These are phyloP conservation scores for Stephania japonica DNA, from an alignment of 164 flowering plant genomes.

Conservation along the genomic window DNA sequence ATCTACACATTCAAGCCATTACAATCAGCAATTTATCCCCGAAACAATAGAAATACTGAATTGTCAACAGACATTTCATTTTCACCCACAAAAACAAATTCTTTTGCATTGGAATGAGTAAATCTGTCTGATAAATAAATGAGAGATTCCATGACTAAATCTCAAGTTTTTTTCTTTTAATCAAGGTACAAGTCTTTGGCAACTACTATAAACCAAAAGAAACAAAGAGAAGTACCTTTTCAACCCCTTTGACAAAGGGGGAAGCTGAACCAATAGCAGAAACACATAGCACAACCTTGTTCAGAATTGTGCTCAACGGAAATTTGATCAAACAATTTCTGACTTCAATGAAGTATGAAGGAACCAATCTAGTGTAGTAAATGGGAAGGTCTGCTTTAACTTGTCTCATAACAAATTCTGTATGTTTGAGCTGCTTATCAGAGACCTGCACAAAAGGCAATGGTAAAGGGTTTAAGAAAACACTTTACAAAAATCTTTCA, in stretches of 20 bases:
- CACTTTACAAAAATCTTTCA: too few relatives aligned
- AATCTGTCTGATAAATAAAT: too few relatives aligned
- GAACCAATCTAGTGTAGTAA: slow-evolving; percentile 56
- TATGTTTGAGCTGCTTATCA: slow-evolving; percentile 32
- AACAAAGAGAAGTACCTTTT: slow-evolving; percentile 39
- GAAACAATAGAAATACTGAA: too few relatives aligned
- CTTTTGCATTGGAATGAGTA: too few relatives aligned
- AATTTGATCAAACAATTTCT: slow-evolving; percentile 28
- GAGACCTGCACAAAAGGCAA: slow-evolving; percentile 36
- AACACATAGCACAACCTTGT: slow-evolving; percentile 48
- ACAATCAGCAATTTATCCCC: too few relatives aligned
- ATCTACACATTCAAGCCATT: too few relatives aligned
- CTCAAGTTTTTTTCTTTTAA: not conserved
- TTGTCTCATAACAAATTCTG: slow-evolving; percentile 32
- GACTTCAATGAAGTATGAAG: slow-evolving; percentile 49
- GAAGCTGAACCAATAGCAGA: slow-evolving; percentile 71
- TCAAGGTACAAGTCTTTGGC: too few relatives aligned
- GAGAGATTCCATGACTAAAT: too few relatives aligned
- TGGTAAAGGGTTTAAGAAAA: not conserved
- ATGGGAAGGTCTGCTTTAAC: slow-evolving; percentile 44
- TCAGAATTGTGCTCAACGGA: slow-evolving; percentile 31
- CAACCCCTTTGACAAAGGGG: slow-evolving; percentile 46
- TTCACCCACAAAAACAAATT: too few relatives aligned
- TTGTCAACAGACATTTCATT: too few relatives aligned
- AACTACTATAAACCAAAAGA: not conserved